Base-by-base conservation (phyloP, 345 rosid genomes). In the Rhizophora mangle region DNA sequence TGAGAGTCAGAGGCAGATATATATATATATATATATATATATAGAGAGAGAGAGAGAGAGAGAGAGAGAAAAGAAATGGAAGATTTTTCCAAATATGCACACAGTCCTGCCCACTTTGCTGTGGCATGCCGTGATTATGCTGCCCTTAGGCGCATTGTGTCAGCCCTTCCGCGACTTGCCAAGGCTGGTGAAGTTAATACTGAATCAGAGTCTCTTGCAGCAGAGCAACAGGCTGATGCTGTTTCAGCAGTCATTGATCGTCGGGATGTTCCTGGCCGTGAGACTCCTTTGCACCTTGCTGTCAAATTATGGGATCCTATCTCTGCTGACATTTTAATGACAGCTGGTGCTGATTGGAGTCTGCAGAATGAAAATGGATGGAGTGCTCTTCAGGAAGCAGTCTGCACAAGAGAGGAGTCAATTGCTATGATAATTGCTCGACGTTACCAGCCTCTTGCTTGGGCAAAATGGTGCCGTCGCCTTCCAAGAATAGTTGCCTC, bases 401-500 rank as follows among this genome's bases (percentile, higher is more conserved):
- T 96, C n/a, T 96, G 99, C 78, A 87, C 93, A 27, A 84, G 96
- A 67, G 99, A 96, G 80, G 99, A 96, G 73, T 79, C 88, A 0
- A 92, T 96, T 10, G 96, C 99, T 36, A 81, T 92, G 94, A 86
- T 89, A 32, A 90, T 96, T 69, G 96, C 96, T 8, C 75, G 93
- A 67, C 96, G 90, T 77, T 96, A 92, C 67, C 98, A 92, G 85
- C 99, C 98, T 24, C 89, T 92, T 66, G 99, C 99, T 54, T 96
- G 99, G 99, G 97, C 89, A 31, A 96, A 92, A 86, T 96, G 99
- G 99, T 87, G 98, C 62, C 84, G 99, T 22, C 89, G 99, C 65
- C 96, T 96, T 72, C 99, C 98, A 9, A 81, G 97, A 22, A 85
- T 96, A 57, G 83, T 89, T 70, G 99, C 90, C 26, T 90, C 99